Evolutionary conservation across 495 filamentous ascomycete genomes (phyloP).

Genomic region (Sordaria brevicollis): DNA sequence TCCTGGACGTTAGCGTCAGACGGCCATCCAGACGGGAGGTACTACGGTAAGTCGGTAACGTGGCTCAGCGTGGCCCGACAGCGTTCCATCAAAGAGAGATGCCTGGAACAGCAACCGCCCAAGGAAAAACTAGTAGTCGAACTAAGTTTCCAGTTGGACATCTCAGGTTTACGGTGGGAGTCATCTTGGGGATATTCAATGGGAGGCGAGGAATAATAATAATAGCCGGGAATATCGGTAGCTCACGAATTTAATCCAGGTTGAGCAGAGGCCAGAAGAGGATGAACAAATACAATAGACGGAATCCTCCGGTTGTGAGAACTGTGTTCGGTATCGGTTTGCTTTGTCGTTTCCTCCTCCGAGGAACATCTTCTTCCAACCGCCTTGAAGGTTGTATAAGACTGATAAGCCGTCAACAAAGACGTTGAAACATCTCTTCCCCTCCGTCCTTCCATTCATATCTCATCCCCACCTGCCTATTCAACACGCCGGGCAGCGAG

Average conservation of each 20-base stretch:
- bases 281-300: background rate
- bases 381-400: background rate
- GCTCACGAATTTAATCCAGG: too few relatives aligned
- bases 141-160: too few relatives aligned
- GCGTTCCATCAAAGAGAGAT: background rate
- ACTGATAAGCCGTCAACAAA: background rate
- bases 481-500: background rate
- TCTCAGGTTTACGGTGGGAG: background rate
- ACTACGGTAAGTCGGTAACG: too few relatives aligned
- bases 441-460: background rate
- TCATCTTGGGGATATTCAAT: background rate
- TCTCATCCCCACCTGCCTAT: background rate
- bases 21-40: too few relatives aligned
- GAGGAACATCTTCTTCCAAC: background rate
- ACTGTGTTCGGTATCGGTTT: too few relatives aligned
- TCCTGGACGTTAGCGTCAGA: background rate
- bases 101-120: background rate
- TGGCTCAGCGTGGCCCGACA: background rate
- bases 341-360: background rate
- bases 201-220: too few relatives aligned
- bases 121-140: too few relatives aligned
- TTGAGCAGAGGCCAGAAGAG: background rate
- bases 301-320: too few relatives aligned
- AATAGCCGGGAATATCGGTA: too few relatives aligned
- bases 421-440: background rate